Base-by-base conservation (phyloP, 176 grass and related monocot species). In the Urochloa ruziziensis region DNA sequence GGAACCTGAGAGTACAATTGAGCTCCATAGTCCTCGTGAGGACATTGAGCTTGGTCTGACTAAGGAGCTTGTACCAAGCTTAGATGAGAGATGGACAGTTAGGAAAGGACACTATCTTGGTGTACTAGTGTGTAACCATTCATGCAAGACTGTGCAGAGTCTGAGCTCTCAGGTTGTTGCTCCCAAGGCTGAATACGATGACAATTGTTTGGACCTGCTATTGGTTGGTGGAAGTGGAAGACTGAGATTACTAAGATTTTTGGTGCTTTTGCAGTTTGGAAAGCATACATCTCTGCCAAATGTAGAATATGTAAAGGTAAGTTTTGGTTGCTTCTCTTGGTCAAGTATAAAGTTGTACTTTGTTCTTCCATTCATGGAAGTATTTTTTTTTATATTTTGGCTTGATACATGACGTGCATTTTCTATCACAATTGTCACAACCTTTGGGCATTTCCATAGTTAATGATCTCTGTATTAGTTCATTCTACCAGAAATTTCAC, bases 81-180 rank as follows among this genome's bases (percentile, higher is more conserved):
- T 99, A 80, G 97, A 94, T 86, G 93, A 99, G 85, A 96, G 91
- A 81, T 99, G 97, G 97, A 82, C 87, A 73, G 47, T 94, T 32
- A 87, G 86, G 75, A 99, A 99, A 79, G 97, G 97, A 0, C 30
- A 56, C 37, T 96, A 91, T 88, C 91, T 99, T 62, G 93, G 93
- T 91, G 90, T 99, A 39, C 82, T 99, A 86, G 91, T 99, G 77
- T 99, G 97, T 82, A 99, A 99, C 33, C 97, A 96, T 93, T 96
- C 97, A 65, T 99, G 97, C 86, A 96, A 82, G 85, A 99, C 97
- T 3, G 93, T 99, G 68, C 97, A 99, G 83, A 99, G 93, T 86
- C 85, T 99, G 84, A 99, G 93, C 78, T 99, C 97, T 32, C 97
- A 99, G 81, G 91, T 99, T 62, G 44, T 99, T 89, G 97, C 97